Evolutionary conservation across 2,329 filamentous ascomycete genomes (phyloP).

Genomic region (Claviceps sp.): DNA sequence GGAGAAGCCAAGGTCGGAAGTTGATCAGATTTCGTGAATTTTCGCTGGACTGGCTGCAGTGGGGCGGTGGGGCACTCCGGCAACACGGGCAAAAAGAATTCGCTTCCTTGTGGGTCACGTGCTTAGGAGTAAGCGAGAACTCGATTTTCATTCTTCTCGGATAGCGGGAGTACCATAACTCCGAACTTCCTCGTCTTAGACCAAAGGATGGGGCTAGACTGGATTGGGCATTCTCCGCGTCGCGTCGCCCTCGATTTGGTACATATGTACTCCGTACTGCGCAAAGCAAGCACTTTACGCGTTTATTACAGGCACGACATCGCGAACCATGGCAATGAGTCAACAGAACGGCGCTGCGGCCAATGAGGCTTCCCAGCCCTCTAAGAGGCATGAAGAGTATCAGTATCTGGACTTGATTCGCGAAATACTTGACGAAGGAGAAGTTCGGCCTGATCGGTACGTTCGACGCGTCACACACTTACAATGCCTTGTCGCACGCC

Average conservation of each 20-base stretch:
- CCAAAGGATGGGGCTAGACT: not conserved
- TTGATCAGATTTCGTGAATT: conserved; percentile 8
- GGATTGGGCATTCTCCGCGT: not conserved
- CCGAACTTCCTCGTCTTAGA: not conserved
- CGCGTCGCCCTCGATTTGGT: not conserved
- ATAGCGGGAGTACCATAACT: not conserved
- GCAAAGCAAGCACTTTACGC: conserved; percentile 3
- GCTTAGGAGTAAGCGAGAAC: conserved; percentile 10
- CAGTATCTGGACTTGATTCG: conserved; percentile 88
- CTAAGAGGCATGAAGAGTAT: conserved; percentile 60
- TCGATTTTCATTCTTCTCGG: not conserved
- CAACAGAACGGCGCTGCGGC: not conserved
- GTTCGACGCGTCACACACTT: not conserved
- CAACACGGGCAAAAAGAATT: not conserved
- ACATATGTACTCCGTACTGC: no score
- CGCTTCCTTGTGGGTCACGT: conserved; percentile 16
- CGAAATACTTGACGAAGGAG: conserved; percentile 68
- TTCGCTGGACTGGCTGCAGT: conserved; percentile 8
- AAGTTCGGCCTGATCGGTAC: conserved; percentile 78
- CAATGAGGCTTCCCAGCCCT: not conserved
- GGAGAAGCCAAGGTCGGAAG: conserved; percentile 6
- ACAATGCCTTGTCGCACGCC: not conserved
- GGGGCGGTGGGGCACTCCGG: conserved; percentile 3
- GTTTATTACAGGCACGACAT: not conserved
- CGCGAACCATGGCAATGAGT: not conserved